Base-by-base conservation (phyloP, 2,329 filamentous ascomycete species). In the Alternaria angustiovoidea region DNA sequence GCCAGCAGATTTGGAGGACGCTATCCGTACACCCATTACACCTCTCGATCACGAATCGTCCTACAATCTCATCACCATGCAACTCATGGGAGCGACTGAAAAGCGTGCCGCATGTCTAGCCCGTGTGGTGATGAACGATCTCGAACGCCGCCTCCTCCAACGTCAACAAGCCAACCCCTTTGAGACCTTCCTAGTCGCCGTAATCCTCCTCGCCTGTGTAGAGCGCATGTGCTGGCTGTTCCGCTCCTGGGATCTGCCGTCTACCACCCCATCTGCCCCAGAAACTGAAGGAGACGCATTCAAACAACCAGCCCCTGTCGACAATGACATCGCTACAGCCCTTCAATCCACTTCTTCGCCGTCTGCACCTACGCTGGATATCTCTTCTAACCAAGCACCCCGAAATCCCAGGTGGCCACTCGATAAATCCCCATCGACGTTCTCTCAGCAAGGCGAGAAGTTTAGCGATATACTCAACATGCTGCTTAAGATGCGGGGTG, bases 171-270 rank as follows among this genome's bases (percentile, higher is more conserved):
- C 81, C 22, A 84, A 83, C 52, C 82, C 82, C 46, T 87, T 88
- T 57, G 84, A 86, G 61, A 88, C 86, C 0, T 88, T 87, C 68
- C 75, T 89, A n/a, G 83, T 84, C 5, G 81, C 85, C 0, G 79
- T 88, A n/a, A 80, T 88, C 16, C 77, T 88, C 0, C 77, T 89
- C 24, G 86, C 84, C 59, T 87, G 85, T 62, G 84, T 87, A 14
- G 87, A 88, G 74, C 81, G 86, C 54, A 86, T 86, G 75, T 84
- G 84, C 69, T 86, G 85, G 80, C 76, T 87, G 3, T 88, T 86
- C 75, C 82, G 80, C 32, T 82, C 79, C 1, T 86, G 83, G 83
- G 83, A 86, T 48, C 53, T 67, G 1, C 61, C 63, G 1, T 46
- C 47, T 11, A 44, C 57, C 14, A 28, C 43, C 7, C 43, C 56